Evolutionary conservation across 495 filamentous ascomycete genomes (phyloP).

Genomic region (Talaromyces stipitatus): DNA sequence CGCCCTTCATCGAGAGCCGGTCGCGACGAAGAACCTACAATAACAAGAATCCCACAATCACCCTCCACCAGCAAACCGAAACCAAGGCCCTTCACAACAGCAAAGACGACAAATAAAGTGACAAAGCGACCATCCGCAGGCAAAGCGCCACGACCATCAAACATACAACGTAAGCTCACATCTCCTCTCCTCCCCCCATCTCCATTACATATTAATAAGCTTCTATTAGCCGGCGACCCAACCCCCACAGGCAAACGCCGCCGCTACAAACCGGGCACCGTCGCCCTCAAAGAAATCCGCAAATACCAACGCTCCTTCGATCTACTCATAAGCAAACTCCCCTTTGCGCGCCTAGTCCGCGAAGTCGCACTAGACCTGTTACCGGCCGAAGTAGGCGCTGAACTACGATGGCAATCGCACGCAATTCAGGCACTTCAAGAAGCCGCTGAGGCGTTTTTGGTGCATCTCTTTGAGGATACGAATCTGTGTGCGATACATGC

Average conservation of each 20-base stretch:
- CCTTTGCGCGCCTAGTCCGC: slow-evolving; percentile 82
- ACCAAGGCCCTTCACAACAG: background rate
- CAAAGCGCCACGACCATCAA: slow-evolving; percentile 14
- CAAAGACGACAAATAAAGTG: slow-evolving; percentile 5
- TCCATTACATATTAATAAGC: background rate
- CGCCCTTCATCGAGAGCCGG: background rate
- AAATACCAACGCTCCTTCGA: slow-evolving; percentile 77
- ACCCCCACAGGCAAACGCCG: slow-evolving; percentile 52
- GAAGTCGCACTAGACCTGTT: slow-evolving; percentile 66
- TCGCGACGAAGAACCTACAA: background rate
- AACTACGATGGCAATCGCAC: slow-evolving; percentile 86
- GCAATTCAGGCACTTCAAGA: slow-evolving; percentile 88
- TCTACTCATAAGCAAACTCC: slow-evolving; percentile 70
- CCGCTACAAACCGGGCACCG: slow-evolving; percentile 78
- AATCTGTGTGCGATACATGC: slow-evolving; percentile 95
- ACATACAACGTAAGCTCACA: slow-evolving; percentile 34
- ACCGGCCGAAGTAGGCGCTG: slow-evolving; percentile 39
- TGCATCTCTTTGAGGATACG: slow-evolving; percentile 91
- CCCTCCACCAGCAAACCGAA: background rate
- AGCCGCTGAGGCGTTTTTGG: slow-evolving; percentile 84
- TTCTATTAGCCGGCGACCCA: slow-evolving; percentile 58
- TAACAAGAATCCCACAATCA: background rate
- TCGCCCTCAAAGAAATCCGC: slow-evolving; percentile 80
- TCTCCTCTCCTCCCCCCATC: background rate
- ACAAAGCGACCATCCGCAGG: slow-evolving; percentile 18